Evolutionary conservation across 1,284 basidiomycete genomes (phyloP).

Genomic region (Hypsizygus ulmarius): DNA sequence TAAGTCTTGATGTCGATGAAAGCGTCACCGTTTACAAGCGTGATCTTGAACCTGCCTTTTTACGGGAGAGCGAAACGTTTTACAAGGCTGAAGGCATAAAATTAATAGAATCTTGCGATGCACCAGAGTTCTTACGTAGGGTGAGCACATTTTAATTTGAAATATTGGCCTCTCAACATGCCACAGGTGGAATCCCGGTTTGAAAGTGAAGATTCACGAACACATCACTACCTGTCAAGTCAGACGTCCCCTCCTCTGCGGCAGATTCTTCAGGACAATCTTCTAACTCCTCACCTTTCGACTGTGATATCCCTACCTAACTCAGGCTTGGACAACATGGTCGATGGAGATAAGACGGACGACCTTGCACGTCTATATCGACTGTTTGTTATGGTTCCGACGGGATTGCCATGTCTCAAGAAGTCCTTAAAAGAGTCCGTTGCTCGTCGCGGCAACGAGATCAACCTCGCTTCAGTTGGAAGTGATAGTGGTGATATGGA

Average conservation of each 20-base stretch:
- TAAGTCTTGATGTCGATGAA: conserved; percentile 59
- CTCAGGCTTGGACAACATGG: conserved; percentile 87
- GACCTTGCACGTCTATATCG: conserved; percentile 83
- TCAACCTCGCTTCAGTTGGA: conserved; percentile 61
- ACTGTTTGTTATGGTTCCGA: conserved; percentile 72
- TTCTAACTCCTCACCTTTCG: conserved; percentile 78
- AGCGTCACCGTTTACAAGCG: conserved; percentile 75
- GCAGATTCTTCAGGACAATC: conserved; percentile 73
- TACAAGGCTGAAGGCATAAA: conserved; percentile 77
- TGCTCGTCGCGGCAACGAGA: conserved; percentile 72
- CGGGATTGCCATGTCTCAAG: conserved; percentile 68
- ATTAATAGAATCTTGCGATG: conserved; percentile 74
- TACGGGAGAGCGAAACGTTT: conserved; percentile 77
- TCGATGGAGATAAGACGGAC: conserved; percentile 76
- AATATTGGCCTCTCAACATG: conserved; percentile 14
- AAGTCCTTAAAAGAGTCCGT: conserved; percentile 76
- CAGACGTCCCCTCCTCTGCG: conserved; percentile 72
- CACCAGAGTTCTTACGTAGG: conserved; percentile 78
- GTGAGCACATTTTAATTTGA: conserved; percentile 44
- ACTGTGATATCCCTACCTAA: conserved; percentile 78
- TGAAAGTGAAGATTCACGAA: conserved; percentile 82
- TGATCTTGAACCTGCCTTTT: conserved; percentile 83
- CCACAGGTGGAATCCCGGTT: conserved; percentile 81
- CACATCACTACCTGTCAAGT: conserved; percentile 86
- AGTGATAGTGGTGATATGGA: conserved; percentile 35